These are phyloP conservation scores for Primulina tabacum DNA, from an alignment of 257 asterid genomes.

Conservation along the genomic window DNA sequence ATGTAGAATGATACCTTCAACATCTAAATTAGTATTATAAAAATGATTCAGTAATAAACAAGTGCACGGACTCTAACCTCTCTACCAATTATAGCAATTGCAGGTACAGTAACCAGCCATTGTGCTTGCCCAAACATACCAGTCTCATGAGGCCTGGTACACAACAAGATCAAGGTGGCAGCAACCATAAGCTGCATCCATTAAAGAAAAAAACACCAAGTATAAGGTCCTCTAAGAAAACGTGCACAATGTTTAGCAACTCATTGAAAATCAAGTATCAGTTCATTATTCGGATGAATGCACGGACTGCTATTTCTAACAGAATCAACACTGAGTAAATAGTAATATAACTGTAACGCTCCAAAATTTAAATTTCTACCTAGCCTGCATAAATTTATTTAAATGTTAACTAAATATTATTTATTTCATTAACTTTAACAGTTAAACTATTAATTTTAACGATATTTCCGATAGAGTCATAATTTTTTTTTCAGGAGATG, in stretches of 20 bases:
- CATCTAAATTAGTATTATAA: conserved; percentile 4
- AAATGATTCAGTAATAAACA: background rate
- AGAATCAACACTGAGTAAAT: conserved; percentile 2
- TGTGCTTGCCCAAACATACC: conserved; percentile 68
- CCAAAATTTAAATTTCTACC: too few relatives aligned
- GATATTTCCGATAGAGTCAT: too few relatives aligned
- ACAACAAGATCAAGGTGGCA: conserved; percentile 84
- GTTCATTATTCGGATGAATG: conserved; percentile 11
- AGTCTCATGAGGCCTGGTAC: conserved; percentile 74
- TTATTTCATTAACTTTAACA: too few relatives aligned
- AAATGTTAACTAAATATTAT: too few relatives aligned
- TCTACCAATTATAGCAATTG: conserved; percentile 89
- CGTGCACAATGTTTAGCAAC: conserved; percentile 5
- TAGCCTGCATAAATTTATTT: too few relatives aligned
- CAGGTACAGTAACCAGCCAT: conserved; percentile 86
- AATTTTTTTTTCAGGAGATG: too few relatives aligned
- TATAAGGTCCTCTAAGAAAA: conserved; percentile 17
- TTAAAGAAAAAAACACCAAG: conserved; percentile 5
- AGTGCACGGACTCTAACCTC: conserved; percentile 52
- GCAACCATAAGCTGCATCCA: conserved; percentile 94
- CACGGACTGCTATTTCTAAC: background rate
- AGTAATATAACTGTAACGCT: background rate
- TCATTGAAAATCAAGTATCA: background rate
- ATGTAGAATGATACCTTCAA: conserved; percentile 12
- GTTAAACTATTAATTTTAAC: too few relatives aligned